These are phyloP conservation scores for Metschnikowia similis DNA, from an alignment of 805 yeast genomes.

Conservation along the genomic window DNA sequence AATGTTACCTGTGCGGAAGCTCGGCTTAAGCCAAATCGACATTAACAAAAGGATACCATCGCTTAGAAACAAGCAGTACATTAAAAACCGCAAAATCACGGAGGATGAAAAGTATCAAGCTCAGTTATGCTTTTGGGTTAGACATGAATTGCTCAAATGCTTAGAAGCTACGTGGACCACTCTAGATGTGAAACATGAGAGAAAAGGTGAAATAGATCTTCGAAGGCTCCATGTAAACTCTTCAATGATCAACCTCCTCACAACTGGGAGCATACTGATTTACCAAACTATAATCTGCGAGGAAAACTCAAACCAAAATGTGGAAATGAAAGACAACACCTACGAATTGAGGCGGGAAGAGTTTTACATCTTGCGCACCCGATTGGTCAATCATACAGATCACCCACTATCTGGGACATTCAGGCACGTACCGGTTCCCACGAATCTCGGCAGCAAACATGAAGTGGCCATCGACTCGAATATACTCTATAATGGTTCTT, in stretches of 20 bases:
- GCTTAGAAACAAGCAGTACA: constrained; percentile 63
- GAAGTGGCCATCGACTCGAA: constrained; percentile 44
- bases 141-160: constrained; percentile 57
- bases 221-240: constrained; percentile 60
- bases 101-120: constrained; percentile 54
- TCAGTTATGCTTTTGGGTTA: constrained; percentile 75
- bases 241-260: constrained; percentile 54
- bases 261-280: constrained; percentile 45
- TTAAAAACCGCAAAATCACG: constrained; percentile 50
- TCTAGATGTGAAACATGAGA: constrained; percentile 16
- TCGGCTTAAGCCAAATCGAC: constrained; percentile 39
- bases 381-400: constrained; percentile 46
- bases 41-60: constrained; percentile 63
- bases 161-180: constrained; percentile 66
- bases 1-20: constrained; percentile 64
- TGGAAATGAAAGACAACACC: constrained; percentile 17
- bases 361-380: constrained; percentile 48
- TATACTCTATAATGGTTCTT: constrained; percentile 66
- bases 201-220: constrained; percentile 60
- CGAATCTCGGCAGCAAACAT: constrained; percentile 9
- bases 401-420: constrained; percentile 48
- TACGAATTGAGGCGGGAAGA: constrained; percentile 32
- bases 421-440: constrained; percentile 51
- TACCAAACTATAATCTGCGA: constrained; percentile 22
- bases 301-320: constrained; percentile 18